Evolutionary conservation across 371 early-diverging fungal species (phyloP).

Genomic region (Rhizopus delemar): DNA sequence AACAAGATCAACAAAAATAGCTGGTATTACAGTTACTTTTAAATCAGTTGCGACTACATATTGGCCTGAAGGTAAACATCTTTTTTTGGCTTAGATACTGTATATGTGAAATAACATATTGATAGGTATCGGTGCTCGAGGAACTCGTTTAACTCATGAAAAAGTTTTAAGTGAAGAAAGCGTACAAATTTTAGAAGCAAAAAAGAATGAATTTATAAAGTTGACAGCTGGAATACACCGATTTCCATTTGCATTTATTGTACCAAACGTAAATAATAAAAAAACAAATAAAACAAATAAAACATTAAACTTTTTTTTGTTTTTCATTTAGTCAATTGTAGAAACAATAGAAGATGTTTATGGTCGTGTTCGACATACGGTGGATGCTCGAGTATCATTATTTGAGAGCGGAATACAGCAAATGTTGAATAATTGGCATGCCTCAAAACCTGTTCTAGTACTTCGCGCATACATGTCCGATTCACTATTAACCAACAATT

Average conservation of each 20-base stretch:
- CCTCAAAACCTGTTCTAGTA: conserved; percentile 32
- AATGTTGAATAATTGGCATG: conserved; percentile 31
- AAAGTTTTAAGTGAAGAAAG: conserved; percentile 30
- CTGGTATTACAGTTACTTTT: conserved; percentile 36
- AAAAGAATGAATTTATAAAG: conserved; percentile 26
- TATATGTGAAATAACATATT: neutral
- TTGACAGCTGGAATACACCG: conserved; percentile 34
- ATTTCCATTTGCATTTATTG: conserved; percentile 36
- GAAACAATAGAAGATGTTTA: conserved; percentile 41
- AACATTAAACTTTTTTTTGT: conserved; percentile 1
- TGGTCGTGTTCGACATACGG: conserved; percentile 32
- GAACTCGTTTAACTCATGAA: conserved; percentile 32
- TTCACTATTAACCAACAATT: conserved; percentile 33
- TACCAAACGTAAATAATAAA: conserved; percentile 34
- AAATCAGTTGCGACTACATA: conserved; percentile 45
- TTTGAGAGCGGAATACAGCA: conserved; percentile 23
- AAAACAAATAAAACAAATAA: neutral
- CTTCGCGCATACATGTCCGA: conserved; percentile 41
- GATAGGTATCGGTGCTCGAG: conserved; percentile 36
- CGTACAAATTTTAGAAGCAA: conserved; percentile 19
- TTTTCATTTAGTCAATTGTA: conserved; percentile 25
- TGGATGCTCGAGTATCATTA: conserved; percentile 28
- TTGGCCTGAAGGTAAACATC: conserved; percentile 50
- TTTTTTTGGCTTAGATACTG: neutral
- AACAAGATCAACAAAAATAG: conserved; percentile 36